Conservation (phyloP, 2,329 filamentous ascomycete genomes). For the Apiospora rasikravindrae region DNA sequence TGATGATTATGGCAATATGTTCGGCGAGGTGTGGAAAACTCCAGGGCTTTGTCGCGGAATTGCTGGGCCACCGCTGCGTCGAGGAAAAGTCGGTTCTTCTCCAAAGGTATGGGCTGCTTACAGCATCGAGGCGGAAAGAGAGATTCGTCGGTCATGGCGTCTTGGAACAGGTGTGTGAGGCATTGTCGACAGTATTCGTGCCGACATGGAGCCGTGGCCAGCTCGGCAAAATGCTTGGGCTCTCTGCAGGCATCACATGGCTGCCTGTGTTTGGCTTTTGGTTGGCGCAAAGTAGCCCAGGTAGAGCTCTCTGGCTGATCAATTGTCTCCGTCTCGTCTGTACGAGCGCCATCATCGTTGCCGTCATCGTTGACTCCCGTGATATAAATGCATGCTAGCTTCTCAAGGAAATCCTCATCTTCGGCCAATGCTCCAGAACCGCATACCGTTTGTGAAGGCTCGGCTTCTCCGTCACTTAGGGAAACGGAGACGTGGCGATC, state of each 20-base stretch:
- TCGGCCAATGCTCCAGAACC: background rate
- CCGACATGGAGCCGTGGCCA: conserved; percentile 27
- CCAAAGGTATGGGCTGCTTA: conserved; percentile 44
- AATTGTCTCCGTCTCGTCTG: background rate
- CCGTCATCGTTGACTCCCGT: too few relatives aligned
- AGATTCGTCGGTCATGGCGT: conserved; percentile 52
- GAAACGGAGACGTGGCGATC: background rate
- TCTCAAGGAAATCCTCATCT: background rate
- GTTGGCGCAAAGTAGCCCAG: conserved; percentile 21
- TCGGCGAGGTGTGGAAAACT: conserved; percentile 52
- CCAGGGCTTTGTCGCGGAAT: conserved; percentile 52
- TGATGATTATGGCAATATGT: conserved; percentile 53
- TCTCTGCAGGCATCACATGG: conserved; percentile 29
- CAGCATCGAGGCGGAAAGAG: conserved; percentile 64
- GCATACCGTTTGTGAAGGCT: too few relatives aligned
- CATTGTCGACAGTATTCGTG: conserved; percentile 60
- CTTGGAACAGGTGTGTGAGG: conserved; percentile 48
- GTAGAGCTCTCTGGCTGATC: conserved; percentile 25
- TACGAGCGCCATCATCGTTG: background rate
- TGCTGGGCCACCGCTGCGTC: conserved; percentile 36
- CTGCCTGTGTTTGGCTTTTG: background rate
- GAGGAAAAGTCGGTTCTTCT: conserved; percentile 42
- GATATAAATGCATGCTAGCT: background rate
- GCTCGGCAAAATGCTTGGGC: conserved; percentile 21
- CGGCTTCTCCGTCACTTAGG: too few relatives aligned